Base-by-base conservation (phyloP, 495 filamentous ascomycete genomes). In the Sordaria brevicollis region DNA sequence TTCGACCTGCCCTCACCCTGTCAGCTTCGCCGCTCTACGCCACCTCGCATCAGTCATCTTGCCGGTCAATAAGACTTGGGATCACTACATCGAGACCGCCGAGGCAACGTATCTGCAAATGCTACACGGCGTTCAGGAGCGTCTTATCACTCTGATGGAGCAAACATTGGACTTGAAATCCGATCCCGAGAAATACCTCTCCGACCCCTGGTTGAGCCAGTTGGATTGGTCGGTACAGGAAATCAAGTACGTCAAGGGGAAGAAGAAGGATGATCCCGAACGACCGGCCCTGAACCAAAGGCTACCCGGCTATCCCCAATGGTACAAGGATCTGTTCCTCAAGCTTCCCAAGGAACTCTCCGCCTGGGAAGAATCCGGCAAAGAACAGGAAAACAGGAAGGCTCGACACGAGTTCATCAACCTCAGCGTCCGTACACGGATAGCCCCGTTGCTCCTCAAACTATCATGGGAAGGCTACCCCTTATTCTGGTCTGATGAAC, bases 201-300 rank as follows among this genome's bases (percentile, higher is more conserved):
- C 83, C 66, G 95, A 99, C 76, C 90, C 92, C 37, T 99, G 96
- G 96, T 80, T 98, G 75, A 82, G 82, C 69, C 95, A 99, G 83
- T 86, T 99, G 68, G 93, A 99, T 81, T 99, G 95, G 95, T 90
- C 92, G 8, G 92, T 91, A 31, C 92, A 97, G 79, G 91, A 94
- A 78, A 82, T 97, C 69, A 94, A 88, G 78, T 94, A 94, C 92
- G 89, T 88, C 6, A 97, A 97, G 78, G 90, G 89, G 5, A 97
- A 95, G 81, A 93, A 89, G 81, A 96, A 95, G 79, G 84, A 81
- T 5, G 92, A 94, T 68, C 89, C 90, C 35, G 89, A 90, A 2
- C 85, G 92, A 66, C 93, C 91, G 31, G 91, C 89, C 17, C 89
- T 89, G 3, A 84, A 91, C 33, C 94, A 97, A 80, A 98, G 97